These are phyloP conservation scores for Scleromitrula shiraiana DNA, from an alignment of 2,329 filamentous ascomycete species.

Conservation along the genomic window DNA sequence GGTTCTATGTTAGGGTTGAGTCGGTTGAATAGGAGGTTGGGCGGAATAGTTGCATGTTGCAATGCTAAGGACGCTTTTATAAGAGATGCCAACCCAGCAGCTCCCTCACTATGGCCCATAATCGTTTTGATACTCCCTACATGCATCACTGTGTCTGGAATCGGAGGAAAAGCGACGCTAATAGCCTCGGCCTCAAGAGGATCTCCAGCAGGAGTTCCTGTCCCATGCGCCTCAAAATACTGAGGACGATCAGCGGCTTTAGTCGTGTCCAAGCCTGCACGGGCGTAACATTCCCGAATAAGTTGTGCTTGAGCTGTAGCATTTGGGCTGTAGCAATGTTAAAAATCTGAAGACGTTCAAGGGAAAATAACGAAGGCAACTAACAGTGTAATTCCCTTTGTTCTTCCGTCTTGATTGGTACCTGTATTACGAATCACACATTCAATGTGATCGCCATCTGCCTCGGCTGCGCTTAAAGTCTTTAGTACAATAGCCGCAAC, in stretches of 20 bases:
- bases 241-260: conserved; percentile 5
- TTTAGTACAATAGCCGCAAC: conserved; percentile 52
- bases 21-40: conserved; percentile 27
- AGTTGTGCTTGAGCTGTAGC: conserved; percentile 32
- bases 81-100: conserved; percentile 25
- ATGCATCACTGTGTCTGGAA: conserved; percentile 2
- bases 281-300: conserved; percentile 10
- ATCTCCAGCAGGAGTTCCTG: conserved; percentile 21
- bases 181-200: neutral
- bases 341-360: no score
- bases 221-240: conserved; percentile 26
- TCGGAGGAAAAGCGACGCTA: neutral
- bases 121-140: conserved; percentile 24
- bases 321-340: conserved; percentile 29
- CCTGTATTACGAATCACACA: conserved; percentile 35
- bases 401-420: conserved; percentile 38
- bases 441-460: conserved; percentile 35
- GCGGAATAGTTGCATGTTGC: conserved; percentile 25
- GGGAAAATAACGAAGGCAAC: no score
- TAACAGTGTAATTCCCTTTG: conserved; percentile 34
- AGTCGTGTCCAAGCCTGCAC: conserved; percentile 7
- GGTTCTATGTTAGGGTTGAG: conserved; percentile 17
- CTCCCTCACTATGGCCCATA: conserved; percentile 23
- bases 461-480: conserved; percentile 37
- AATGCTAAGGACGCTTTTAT: conserved; percentile 24